Evolutionary conservation across 73 alveolate genomes (phyloP), one percentile per base, ranked within the genome.

Genomic region (Tetrahymena malaccensis): DNA sequence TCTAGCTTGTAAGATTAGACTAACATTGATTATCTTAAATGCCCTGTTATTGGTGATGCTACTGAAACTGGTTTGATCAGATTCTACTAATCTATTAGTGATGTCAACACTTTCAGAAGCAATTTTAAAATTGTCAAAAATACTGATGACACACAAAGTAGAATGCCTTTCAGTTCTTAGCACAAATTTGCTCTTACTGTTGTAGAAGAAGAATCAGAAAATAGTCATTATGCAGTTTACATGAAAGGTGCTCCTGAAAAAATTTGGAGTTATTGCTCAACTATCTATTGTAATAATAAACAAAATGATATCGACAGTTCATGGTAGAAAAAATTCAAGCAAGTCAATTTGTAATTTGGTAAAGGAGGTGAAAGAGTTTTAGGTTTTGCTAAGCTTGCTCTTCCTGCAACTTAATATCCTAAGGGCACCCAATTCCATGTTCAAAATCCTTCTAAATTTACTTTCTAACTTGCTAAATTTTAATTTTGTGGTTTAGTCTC

Each of bases 221-320:
- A 95, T 10, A 85, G 95, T 5, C 38, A 95, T 50, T 85, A 95
- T 50, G 58, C 95, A 43, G 96, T 98, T 34, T 97, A 98, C 94
- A 96, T 98, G 98, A 98, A 98, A 84, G 99, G 99, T 9, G 99
- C 99, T 34, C 99, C 99, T 11, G 99, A 98, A 94, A 96, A 99
- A 96, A 97, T 98, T 34, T 97, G 96, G 96, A 95, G 94, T 85
- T 95, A 85, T 43, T 95, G 96, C 19, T 85, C 85, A 43, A 85
- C 93, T 37, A 37, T 95, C 4, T 43, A 33, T 27, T 37, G 70
- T 10, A 94, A 95, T 50, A 94, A 93, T n/a, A 19, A 94, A 95
- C 43, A 93, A 58, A 43, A 89, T 44, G 93, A 57, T 0, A 94
- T 96, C 43, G 97, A 96, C 85, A 97, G 93, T 34, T 37, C 43